Evolutionary conservation across 352 stramenopile genomes (phyloP), one percentile per base, ranked within the genome.

Genomic region (Blastocystis sp.): DNA sequence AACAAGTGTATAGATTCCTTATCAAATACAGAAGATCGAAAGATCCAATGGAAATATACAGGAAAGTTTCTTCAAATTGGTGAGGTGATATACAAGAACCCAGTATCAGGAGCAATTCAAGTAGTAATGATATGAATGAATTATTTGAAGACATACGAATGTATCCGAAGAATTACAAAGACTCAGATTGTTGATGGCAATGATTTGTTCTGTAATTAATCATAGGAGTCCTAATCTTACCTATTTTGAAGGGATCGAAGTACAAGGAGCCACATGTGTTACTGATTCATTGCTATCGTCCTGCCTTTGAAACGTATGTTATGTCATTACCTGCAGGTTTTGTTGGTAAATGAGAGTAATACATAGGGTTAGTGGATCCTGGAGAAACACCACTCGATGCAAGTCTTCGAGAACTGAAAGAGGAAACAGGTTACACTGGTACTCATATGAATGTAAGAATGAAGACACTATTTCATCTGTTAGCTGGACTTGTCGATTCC

Each of bases 201-300:
- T 29, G 16, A n/a, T 66, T 32, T 12, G 16, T 83, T 37, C 11
- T 43, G 6, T 67, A 27, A 52, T 24, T 66, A 35, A 65, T 3
- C 4, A 52, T 83, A 83, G 71, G 71, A 39, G 27, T 43, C 16
- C 19, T 83, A 27, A 65, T 83, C 9, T 16, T 83, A 27, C 71
- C 71, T n/a, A 83, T 83, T 2, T 2, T 83, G 4, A 83, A 59
- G 46, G 71, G 71, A 35, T 83, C 71, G 19, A 4, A 19, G 21
- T 83, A 83, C n/a, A 65, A 3, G 7, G 71, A 83, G 16, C 71
- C 71, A 9, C 71, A 83, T 63, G 46, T 83, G n/a, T 43, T 83
- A 27, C 27, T 83, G 12, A 66, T 83, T 16, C 46, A 42, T 24
- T 35, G 35, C 14, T 83, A 65, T 27, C 42, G 71, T 51, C n/a